phyloP scores from a whole-genome alignment of 805 yeast species.

The Jamesozyma piceae region DNA sequence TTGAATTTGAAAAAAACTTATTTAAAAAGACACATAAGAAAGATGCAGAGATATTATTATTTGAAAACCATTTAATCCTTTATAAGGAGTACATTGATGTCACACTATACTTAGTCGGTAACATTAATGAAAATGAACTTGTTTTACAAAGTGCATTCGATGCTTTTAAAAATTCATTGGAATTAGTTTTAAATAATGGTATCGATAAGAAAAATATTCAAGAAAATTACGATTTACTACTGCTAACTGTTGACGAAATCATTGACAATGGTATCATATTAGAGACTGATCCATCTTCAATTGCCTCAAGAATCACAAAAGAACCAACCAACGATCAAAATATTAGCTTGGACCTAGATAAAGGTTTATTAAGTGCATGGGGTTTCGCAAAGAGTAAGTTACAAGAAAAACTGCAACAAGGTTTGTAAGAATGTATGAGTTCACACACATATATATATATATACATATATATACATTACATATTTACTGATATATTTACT shows the following conservation, averaged over 20 bases:
- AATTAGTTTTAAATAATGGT: constrained; percentile 51
- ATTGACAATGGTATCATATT: constrained; percentile 88
- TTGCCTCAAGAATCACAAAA: constrained; percentile 84
- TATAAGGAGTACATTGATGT: constrained; percentile 80
- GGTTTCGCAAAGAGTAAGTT: constrained; percentile 75
- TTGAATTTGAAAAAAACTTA: constrained; percentile 63
- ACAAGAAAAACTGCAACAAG: constrained; percentile 42
- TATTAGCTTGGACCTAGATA: constrained; percentile 59
- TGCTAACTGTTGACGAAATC: constrained; percentile 83
- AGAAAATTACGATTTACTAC: constrained; percentile 77
- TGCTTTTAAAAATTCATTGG: constrained; percentile 75
- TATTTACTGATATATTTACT: background rate
- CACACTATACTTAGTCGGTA: constrained; percentile 58
- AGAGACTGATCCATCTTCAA: constrained; percentile 79
- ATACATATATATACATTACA: background rate
- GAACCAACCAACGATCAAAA: constrained; percentile 66
- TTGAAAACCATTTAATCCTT: constrained; percentile 71
- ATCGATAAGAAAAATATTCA: constrained; percentile 71
- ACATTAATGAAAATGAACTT: constrained; percentile 75
- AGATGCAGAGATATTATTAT: constrained; percentile 69
- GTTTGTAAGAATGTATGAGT: constrained; percentile 21
- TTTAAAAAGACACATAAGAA: constrained; percentile 71
- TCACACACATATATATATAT: background rate
- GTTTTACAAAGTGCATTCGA: constrained; percentile 64
- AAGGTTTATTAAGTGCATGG: constrained; percentile 74